Evolutionary conservation across 2,329 filamentous ascomycete genomes (phyloP).

Genomic region (Ceratocystis huliohia): DNA sequence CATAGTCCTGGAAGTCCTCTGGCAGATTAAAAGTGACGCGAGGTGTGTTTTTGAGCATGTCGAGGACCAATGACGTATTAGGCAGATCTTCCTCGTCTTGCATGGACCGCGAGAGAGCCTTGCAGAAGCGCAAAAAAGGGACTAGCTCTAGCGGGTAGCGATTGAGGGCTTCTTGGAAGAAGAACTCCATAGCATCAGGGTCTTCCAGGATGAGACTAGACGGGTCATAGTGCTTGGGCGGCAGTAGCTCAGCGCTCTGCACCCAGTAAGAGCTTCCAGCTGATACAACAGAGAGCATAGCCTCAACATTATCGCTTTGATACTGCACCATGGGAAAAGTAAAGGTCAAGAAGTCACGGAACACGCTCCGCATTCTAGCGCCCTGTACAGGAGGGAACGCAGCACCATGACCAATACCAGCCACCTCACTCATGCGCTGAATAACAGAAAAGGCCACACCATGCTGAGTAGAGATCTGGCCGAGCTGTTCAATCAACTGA

Average conservation of each 20-base stretch:
- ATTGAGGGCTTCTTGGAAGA: constrained; percentile 21
- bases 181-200: constrained; percentile 36
- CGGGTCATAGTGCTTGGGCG: constrained; percentile 26
- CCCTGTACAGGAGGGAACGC: constrained; percentile 44
- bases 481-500: constrained; percentile 39
- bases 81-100: constrained; percentile 13
- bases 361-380: constrained; percentile 48
- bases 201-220: constrained; percentile 40
- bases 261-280: constrained; percentile 24
- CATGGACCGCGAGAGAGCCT: constrained; percentile 28
- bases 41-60: constrained; percentile 54
- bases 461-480: constrained; percentile 36
- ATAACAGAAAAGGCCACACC: constrained; percentile 44
- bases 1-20: constrained; percentile 57
- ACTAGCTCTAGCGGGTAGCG: constrained; percentile 32
- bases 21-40: constrained; percentile 71
- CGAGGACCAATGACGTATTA: constrained; percentile 35
- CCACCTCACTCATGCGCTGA: constrained; percentile 36
- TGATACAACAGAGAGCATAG: constrained; percentile 52
- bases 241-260: background rate
- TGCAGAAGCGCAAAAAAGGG: constrained; percentile 29
- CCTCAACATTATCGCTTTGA: constrained; percentile 54
- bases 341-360: constrained; percentile 59
- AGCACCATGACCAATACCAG: constrained; percentile 35
- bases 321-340: constrained; percentile 58